Base-by-base conservation (phyloP, 495 filamentous ascomycete genomes). In the Neurospora sp. region DNA sequence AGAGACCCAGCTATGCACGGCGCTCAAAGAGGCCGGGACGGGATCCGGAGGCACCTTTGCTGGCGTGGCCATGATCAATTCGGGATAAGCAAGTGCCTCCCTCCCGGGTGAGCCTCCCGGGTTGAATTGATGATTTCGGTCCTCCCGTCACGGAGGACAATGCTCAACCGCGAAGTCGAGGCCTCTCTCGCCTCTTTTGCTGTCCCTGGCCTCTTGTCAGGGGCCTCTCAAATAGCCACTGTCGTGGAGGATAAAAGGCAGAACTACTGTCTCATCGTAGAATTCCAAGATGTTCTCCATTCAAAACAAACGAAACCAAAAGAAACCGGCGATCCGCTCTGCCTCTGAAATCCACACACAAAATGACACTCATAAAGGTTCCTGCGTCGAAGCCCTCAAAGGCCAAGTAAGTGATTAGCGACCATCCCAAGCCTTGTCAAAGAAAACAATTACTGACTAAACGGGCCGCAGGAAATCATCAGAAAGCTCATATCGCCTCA, bases 361-460 rank as follows among this genome's bases (percentile, higher is more conserved):
- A 40, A 10, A 76, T 72, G 70, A 72, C 73, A 12, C 68, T 68
- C 20, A 44, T 16, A 5, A 41, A 40, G 12, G 39, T 73, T 16
- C 8, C 40, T 27, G 41, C 3, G 5, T 35, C 73, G 18, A 68
- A 72, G 11, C 66, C 76, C 27, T 78, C 78, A 6, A 75, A 75
- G 10, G 75, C 78, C 12, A 73, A 71, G 78, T 78, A 59, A 74
- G 75, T 69, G 18, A 5, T 20, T 20, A 22, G 35, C 5, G n/a
- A 9, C 20, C 37, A 38, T 66, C 1, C 11, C 22, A 6, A 0
- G 27, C 4, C 38, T 2, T 69, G 38, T 27, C 0, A 20, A 46
- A 6, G 18, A 35, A 14, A 5, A 16, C 16, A 5, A 18, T 59
- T 2, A 40, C 48, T 75, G 35, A 76, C 41, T 2, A 3, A 18